These are phyloP conservation scores for Kodamaea kaohsiungensis DNA, from an alignment of 805 yeast species.

Conservation along the genomic window DNA sequence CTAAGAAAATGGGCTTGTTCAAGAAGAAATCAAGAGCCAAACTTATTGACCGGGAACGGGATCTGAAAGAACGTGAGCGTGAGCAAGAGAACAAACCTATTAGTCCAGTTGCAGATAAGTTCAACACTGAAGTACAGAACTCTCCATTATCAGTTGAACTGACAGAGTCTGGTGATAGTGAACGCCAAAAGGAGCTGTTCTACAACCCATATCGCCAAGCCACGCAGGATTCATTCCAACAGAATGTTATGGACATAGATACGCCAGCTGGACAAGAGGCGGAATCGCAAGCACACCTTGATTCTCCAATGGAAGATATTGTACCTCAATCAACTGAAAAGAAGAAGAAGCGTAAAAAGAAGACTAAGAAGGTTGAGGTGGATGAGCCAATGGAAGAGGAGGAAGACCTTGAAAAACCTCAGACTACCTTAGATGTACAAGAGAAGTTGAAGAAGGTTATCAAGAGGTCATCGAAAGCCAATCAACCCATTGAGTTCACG, in stretches of 20 bases:
- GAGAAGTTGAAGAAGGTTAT: slow-evolving; percentile 45
- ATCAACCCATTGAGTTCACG: slow-evolving; percentile 50
- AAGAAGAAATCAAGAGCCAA: slow-evolving; percentile 17
- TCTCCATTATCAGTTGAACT: slow-evolving; percentile 5
- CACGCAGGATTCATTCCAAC: slow-evolving; percentile 6
- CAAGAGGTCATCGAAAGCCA: slow-evolving; percentile 41
- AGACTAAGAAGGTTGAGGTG: slow-evolving; percentile 9
- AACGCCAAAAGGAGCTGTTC: slow-evolving; percentile 4
- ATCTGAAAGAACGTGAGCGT: neutral
- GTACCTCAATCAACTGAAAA: slow-evolving; percentile 7
- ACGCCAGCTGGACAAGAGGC: neutral
- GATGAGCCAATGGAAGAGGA: slow-evolving; percentile 12
- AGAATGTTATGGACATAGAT: slow-evolving; percentile 10
- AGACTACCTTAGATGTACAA: slow-evolving; percentile 41
- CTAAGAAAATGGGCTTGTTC: slow-evolving; percentile 21
- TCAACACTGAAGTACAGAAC: neutral
- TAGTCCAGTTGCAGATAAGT: slow-evolving; percentile 6
- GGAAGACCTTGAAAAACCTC: slow-evolving; percentile 22
- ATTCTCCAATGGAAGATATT: slow-evolving; percentile 7
- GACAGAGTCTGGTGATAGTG: slow-evolving; percentile 11
- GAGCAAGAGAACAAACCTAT: neutral
- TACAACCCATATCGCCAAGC: slow-evolving; percentile 5
- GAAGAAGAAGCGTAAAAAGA: slow-evolving; percentile 9
- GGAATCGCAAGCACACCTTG: slow-evolving; percentile 2
- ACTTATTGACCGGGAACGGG: slow-evolving; percentile 3